Conservation (phyloP, 2,329 filamentous ascomycete genomes). For the Calonectria leucothoes region DNA sequence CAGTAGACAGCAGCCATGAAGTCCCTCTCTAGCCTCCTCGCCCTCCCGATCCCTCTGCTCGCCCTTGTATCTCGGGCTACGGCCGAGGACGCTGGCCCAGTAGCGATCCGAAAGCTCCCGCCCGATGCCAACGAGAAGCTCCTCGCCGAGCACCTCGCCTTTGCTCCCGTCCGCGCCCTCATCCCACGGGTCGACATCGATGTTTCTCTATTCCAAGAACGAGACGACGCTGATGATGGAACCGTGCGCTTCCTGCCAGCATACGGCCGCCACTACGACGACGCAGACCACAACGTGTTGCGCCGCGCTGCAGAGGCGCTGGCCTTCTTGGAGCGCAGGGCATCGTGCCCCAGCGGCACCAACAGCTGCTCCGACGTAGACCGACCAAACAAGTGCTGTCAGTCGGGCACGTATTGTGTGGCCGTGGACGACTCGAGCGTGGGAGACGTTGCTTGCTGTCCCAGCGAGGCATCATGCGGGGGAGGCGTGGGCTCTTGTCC, state of each 20-base stretch:
- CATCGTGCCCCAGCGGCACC: conserved; percentile 77
- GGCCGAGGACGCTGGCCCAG: conserved; percentile 57
- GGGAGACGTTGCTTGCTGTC: conserved; percentile 82
- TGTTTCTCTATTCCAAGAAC: conserved; percentile 42
- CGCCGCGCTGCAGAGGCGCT: conserved; percentile 60
- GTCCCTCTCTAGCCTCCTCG: conserved; percentile 47
- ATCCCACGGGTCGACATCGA: conserved; percentile 43
- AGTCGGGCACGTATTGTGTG: conserved; percentile 73
- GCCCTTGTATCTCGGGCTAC: conserved; percentile 55
- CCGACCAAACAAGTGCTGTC: conserved; percentile 79
- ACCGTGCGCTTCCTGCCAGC: conserved; percentile 57
- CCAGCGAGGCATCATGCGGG: conserved; percentile 70
- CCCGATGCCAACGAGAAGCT: conserved; percentile 80
- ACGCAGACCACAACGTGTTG: conserved; percentile 45
- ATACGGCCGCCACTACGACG: conserved; percentile 60
- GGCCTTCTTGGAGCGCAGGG: conserved; percentile 64
- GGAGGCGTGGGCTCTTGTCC: conserved; percentile 73
- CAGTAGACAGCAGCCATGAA: conserved; percentile 52
- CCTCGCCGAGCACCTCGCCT: conserved; percentile 73
- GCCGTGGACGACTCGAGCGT: conserved; percentile 70
- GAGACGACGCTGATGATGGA: conserved; percentile 37
- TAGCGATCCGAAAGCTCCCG: conserved; percentile 78
- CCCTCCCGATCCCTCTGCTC: conserved; percentile 58
- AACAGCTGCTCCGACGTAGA: conserved; percentile 72
- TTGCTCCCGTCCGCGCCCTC: conserved; percentile 47